These are phyloP conservation scores for Podila minutissima DNA, from an alignment of 192 early-diverging fungal species.

Conservation along the genomic window DNA sequence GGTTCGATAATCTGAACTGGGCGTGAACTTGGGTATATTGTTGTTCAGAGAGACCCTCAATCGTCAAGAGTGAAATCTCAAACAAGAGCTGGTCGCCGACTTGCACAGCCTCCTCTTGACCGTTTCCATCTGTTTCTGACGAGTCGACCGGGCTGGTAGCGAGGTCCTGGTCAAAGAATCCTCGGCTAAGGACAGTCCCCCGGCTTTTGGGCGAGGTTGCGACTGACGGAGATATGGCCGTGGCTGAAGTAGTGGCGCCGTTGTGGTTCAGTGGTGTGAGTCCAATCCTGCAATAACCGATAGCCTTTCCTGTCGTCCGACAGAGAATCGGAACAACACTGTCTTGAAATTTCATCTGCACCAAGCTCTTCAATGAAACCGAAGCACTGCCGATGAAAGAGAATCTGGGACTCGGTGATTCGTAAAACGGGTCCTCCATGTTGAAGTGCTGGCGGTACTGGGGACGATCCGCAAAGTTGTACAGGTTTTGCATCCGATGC, in stretches of 20 bases:
- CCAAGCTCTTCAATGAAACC: constrained; percentile 51
- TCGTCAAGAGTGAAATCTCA: constrained; percentile 69
- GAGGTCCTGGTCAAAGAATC: not conserved
- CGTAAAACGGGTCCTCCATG: constrained; percentile 71
- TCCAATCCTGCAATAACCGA: constrained; percentile 51
- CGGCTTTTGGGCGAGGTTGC: not conserved
- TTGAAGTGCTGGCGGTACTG: constrained; percentile 67
- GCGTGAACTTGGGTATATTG: constrained; percentile 77
- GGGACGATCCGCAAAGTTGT: constrained; percentile 68
- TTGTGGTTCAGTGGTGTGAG: constrained; percentile 51
- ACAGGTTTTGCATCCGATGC: constrained; percentile 78
- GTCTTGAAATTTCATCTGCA: constrained; percentile 53
- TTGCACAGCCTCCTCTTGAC: constrained; percentile 29
- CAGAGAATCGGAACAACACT: constrained; percentile 54
- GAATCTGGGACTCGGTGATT: constrained; percentile 60
- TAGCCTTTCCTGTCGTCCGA: constrained; percentile 52
- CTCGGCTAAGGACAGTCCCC: too few species aligned
- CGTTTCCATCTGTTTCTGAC: not conserved
- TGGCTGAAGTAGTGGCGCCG: not conserved
- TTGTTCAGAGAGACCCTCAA: constrained; percentile 68
- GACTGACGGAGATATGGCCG: not conserved
- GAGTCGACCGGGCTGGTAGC: constrained; percentile 2
- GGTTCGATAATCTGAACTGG: constrained; percentile 73
- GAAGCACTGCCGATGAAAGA: constrained; percentile 64
- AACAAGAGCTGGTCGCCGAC: constrained; percentile 67